phyloP scores from a whole-genome alignment of 2,329 filamentous ascomycete species.

The Cladosporium sp. region DNA sequence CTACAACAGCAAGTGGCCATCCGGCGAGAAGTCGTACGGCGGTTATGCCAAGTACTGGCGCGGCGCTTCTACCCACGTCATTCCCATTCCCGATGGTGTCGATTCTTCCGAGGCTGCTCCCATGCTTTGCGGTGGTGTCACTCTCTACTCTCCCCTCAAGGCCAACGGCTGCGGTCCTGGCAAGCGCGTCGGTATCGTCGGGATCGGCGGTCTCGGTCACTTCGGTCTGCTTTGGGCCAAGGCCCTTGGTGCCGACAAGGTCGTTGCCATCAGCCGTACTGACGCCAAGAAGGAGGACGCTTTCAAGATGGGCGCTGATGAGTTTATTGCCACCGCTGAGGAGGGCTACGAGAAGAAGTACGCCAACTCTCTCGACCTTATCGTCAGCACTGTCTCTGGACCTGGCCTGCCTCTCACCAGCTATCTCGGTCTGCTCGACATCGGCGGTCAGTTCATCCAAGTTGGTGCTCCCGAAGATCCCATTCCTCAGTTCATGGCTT shows the following conservation, averaged over 20 bases:
- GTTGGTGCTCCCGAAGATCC: conserved; percentile 64
- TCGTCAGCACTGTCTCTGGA: conserved; percentile 58
- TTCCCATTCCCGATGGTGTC: conserved; percentile 54
- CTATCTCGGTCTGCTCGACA: conserved; percentile 61
- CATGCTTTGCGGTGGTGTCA: conserved; percentile 75
- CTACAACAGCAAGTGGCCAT: conserved; percentile 45
- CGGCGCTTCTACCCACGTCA: conserved; percentile 57
- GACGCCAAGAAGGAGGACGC: conserved; percentile 60
- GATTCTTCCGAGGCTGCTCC: conserved; percentile 58
- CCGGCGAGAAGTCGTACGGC: conserved; percentile 64
- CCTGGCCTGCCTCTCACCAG: conserved; percentile 62
- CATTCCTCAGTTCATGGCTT: conserved; percentile 55
- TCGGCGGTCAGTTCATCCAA: conserved; percentile 62
- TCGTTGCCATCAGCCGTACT: conserved; percentile 63
- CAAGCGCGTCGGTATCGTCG: conserved; percentile 56
- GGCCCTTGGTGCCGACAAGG: conserved; percentile 65
- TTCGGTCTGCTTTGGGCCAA: conserved; percentile 68
- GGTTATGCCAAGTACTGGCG: conserved; percentile 58
- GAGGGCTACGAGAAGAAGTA: conserved; percentile 60
- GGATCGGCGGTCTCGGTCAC: conserved; percentile 69
- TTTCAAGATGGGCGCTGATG: conserved; percentile 59
- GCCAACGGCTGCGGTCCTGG: conserved; percentile 67
- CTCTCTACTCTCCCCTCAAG: conserved; percentile 66
- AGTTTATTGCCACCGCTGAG: conserved; percentile 54
- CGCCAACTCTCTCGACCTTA: conserved; percentile 54